Percentiles rank a stretch among this genome's conserved stretches.
These are phyloP conservation scores for Selaginella moellendorffii DNA, from an alignment of 75 land plant genomes.

Conservation along the genomic window DNA sequence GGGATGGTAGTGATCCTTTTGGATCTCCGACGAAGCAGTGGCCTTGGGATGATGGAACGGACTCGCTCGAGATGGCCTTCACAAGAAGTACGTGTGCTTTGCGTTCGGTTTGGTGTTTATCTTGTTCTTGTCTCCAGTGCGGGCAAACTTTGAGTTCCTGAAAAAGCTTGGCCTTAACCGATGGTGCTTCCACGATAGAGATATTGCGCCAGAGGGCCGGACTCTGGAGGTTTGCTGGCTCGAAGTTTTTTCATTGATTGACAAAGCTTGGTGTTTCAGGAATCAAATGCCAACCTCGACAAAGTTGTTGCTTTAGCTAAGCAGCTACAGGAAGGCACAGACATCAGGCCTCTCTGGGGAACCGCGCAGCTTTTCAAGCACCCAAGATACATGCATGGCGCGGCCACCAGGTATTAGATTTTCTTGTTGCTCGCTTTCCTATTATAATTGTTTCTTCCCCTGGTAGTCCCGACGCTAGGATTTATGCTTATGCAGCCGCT, in stretches of 20 bases:
- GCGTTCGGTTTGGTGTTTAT: background rate
- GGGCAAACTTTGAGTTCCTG: constrained; percentile 89
- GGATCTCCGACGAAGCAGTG: constrained; percentile 77
- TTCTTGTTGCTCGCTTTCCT: too few species aligned
- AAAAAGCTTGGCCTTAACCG: constrained; percentile 68
- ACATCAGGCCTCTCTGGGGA: constrained; percentile 79
- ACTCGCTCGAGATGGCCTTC: constrained; percentile 69
- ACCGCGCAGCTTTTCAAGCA: constrained; percentile 89
- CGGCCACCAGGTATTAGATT: constrained; percentile 87
- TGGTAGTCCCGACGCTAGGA: constrained; percentile 72
- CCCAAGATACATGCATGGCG: constrained; percentile 98
- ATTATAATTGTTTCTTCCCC: constrained; percentile 5
- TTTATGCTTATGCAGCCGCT: constrained; percentile 91
- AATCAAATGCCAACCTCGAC: constrained; percentile 84
- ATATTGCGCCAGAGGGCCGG: constrained; percentile 87
- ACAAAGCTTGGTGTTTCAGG: too few species aligned
- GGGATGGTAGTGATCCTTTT: constrained; percentile 88
- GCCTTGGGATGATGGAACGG: constrained; percentile 99
- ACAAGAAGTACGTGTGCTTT: constrained; percentile 49
- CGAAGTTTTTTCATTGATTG: background rate
- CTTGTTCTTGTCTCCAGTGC: constrained; percentile 42
- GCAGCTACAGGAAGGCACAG: constrained; percentile 53
- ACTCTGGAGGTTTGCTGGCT: constrained; percentile 59
- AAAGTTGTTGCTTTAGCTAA: constrained; percentile 72
- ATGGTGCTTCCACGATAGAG: constrained; percentile 99